Base-by-base conservation (phyloP, 352 stramenopile species). In the Phytophthora citrophthora region DNA sequence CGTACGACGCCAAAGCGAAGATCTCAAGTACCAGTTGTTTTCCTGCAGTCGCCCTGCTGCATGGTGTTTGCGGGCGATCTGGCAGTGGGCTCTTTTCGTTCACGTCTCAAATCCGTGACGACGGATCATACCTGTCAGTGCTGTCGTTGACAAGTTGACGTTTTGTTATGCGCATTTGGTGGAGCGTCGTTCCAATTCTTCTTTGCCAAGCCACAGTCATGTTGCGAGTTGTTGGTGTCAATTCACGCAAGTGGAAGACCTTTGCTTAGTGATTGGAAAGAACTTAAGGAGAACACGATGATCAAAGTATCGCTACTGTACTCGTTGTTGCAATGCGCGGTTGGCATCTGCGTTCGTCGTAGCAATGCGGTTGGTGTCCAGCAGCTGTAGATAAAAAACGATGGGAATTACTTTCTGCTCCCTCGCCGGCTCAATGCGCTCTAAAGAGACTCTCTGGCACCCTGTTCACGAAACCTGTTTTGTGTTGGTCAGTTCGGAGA, bases 51-150 rank as follows among this genome's bases (percentile, higher is more conserved):
- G 36, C 48, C 8, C 54, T 63, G 54, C 23, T 63, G n/a, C 15
- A 18, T 54, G 26, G 9, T 9, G 43, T 61, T 47, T 62, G 54
- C 43, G 54, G 54, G 31, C 44, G 54, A 46, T 58, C 50, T 20
- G 10, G 36, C 29, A 44, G 43, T 54, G 23, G 41, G 18, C 43
- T 53, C 43, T 54, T 62, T 62, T 62, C 12, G 34, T 23, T 48
- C 32, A 47, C 24, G 12, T 48, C 11, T 36, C 57, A 64, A 64
- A 64, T 64, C 57, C 39, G 31, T 64, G 57, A 18, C 39, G 57
- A 58, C 11, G 18, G 57, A 58, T 64, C 57, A 32, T 64, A 48
- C n/a, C 57, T 53, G 47, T 58, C 47, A 64, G 15, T 43, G 6
- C 40, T 34, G 43, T 16, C 23, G 20, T 23, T 53, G 27, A 39